Percentiles rank a stretch among this genome's conserved stretches.
phyloP scores from a whole-genome alignment of 1,284 basidiomycete species.

The Papiliotrema flavescens region DNA sequence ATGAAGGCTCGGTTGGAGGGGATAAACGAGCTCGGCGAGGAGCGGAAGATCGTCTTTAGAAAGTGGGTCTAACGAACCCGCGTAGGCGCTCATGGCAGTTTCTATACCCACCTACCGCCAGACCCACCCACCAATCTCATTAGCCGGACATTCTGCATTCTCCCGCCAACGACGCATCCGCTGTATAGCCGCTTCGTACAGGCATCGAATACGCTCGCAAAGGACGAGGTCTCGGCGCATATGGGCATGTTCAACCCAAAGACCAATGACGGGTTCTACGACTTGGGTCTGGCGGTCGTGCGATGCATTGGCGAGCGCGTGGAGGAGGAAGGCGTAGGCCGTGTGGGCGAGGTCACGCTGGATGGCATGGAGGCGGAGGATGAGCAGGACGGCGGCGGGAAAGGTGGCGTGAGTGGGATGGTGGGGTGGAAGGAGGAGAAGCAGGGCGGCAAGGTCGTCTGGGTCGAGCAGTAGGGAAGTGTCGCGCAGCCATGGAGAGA shows the following conservation, averaged over 20 bases:
- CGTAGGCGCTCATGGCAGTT: conserved; percentile 56
- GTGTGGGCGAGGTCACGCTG: conserved; percentile 1
- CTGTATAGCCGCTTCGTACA: conserved; percentile 59
- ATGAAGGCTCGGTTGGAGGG: conserved; percentile 62
- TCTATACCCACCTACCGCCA: conserved; percentile 70
- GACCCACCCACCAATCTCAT: conserved; percentile 55
- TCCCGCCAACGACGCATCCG: conserved; percentile 60
- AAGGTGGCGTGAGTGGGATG: conserved; percentile 5
- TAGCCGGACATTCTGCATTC: conserved; percentile 68
- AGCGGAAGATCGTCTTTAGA: conserved; percentile 59
- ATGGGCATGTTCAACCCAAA: conserved; percentile 79
- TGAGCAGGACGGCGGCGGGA: conserved; percentile 10
- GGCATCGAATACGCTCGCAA: conserved; percentile 62
- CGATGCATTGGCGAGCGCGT: conserved; percentile 36
- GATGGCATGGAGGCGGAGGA: neutral
- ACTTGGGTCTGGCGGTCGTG: conserved; percentile 67
- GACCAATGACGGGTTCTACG: conserved; percentile 87
- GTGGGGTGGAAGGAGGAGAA: conserved; percentile 21
- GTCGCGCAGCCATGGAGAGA: no score
- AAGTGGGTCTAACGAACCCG: conserved; percentile 63
- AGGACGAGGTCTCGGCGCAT: conserved; percentile 82
- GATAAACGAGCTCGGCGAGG: conserved; percentile 59
- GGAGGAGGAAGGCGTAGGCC: conserved; percentile 37
- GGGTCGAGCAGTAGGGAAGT: conserved; percentile 20
- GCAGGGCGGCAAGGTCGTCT: conserved; percentile 22